Conservation (phyloP, 2,329 filamentous ascomycete genomes). For the Talaromyces sp. region DNA sequence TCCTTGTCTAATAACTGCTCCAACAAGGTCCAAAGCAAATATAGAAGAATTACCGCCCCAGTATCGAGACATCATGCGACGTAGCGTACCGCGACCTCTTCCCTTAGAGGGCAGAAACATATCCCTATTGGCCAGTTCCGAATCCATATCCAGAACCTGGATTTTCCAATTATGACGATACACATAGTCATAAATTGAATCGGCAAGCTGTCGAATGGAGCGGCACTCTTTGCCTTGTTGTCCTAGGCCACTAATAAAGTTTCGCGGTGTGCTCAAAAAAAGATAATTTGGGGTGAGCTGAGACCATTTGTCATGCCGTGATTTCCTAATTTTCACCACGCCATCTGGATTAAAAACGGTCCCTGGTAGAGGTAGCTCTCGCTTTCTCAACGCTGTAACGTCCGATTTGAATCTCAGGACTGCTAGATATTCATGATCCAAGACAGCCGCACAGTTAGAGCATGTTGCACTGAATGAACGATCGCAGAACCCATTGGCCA, state of each 20-base stretch:
- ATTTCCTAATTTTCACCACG: conserved; percentile 16
- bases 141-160: background rate
- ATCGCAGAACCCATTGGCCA: conserved; percentile 31
- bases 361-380: no score
- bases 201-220: background rate
- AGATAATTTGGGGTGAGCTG: conserved; percentile 1
- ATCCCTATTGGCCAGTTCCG: conserved; percentile 43
- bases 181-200: background rate
- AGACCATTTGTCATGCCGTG: background rate
- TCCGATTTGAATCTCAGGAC: no score
- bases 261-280: background rate
- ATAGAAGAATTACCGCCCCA: conserved; percentile 34
- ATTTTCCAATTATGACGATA: background rate
- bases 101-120: conserved; percentile 27
- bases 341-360: no score
- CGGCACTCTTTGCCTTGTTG: background rate
- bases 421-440: no score
- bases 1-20: conserved; percentile 42
- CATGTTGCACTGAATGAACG: conserved; percentile 40
- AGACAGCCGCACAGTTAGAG: no score
- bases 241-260: background rate
- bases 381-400: no score
- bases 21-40: conserved; percentile 39
- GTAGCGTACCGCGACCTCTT: conserved; percentile 22
- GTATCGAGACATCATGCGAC: conserved; percentile 42